Evolutionary conservation across 139 green algal species (phyloP).

Genomic region (Zygnema cylindricum): DNA sequence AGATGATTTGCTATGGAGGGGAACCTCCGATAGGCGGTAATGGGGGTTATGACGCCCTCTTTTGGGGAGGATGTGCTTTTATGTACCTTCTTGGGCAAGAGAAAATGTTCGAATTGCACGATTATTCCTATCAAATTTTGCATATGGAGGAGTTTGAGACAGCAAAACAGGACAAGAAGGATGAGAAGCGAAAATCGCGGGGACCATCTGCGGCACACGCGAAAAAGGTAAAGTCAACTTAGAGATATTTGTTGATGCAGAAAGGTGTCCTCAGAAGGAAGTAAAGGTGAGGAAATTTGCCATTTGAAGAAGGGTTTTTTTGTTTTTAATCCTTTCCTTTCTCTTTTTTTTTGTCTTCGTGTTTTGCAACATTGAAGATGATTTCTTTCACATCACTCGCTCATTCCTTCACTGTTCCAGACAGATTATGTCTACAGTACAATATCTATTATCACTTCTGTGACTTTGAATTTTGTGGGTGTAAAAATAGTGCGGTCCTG

Average conservation of each 20-base stretch:
- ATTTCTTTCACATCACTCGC: background rate
- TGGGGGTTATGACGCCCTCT: background rate
- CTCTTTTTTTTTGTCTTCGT: background rate
- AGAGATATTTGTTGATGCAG: background rate
- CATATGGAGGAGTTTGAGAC: background rate
- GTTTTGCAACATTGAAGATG: background rate
- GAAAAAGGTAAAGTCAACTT: too few species aligned
- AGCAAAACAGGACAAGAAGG: background rate
- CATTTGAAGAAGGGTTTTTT: background rate
- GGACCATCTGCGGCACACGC: too few species aligned
- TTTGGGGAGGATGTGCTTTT: background rate
- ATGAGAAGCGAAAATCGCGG: too few species aligned
- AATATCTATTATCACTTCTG: background rate
- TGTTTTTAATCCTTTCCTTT: background rate
- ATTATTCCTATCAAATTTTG: background rate
- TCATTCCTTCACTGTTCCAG: background rate
- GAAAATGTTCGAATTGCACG: background rate
- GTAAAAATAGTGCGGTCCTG: background rate
- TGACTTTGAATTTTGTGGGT: background rate
- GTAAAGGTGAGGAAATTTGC: background rate
- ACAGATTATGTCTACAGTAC: background rate
- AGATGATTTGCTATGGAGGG: background rate
- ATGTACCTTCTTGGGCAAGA: constrained; percentile 10
- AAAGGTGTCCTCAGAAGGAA: background rate
- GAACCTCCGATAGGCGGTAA: background rate